Percentiles rank a stretch among this genome's conserved stretches.
phyloP scores from a whole-genome alignment of 2,329 filamentous ascomycete species.

The Cadophora sp. region DNA sequence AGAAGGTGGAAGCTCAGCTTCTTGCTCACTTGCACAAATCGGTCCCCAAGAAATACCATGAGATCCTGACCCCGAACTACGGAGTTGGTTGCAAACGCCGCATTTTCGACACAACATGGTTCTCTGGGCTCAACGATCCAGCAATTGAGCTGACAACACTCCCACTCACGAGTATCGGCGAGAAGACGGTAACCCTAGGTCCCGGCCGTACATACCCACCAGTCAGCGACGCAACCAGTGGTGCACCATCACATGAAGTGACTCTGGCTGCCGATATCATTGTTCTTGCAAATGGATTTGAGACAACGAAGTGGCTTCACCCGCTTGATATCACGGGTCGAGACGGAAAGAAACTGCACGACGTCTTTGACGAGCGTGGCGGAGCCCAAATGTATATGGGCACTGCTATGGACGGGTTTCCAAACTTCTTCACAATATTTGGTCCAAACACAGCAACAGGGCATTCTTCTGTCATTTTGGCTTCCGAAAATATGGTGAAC shows the following conservation, averaged over 20 bases:
- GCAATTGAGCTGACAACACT: conserved; percentile 60
- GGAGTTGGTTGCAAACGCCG: conserved; percentile 63
- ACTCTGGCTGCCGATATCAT: conserved; percentile 62
- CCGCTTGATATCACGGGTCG: conserved; percentile 58
- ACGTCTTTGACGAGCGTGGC: conserved; percentile 60
- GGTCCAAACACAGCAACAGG: conserved; percentile 66
- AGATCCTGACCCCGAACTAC: conserved; percentile 64
- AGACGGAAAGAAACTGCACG: conserved; percentile 54
- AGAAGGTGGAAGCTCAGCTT: conserved; percentile 50
- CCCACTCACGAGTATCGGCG: conserved; percentile 54
- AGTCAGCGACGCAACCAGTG: conserved; percentile 34
- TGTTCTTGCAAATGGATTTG: conserved; percentile 64
- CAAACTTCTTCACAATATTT: conserved; percentile 65
- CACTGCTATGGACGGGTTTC: conserved; percentile 62
- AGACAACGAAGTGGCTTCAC: conserved; percentile 60
- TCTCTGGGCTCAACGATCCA: conserved; percentile 54
- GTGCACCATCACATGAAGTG: conserved; percentile 42
- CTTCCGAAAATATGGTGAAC: conserved; percentile 62
- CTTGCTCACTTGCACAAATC: conserved; percentile 54
- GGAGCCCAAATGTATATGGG: conserved; percentile 65
- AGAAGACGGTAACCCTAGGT: conserved; percentile 57
- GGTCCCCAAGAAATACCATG: conserved; percentile 62
- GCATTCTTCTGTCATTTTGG: conserved; percentile 62
- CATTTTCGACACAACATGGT: conserved; percentile 60
- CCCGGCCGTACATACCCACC: conserved; percentile 55